These are phyloP conservation scores for Planoprotostelium fungivorum DNA, from an alignment of 78 protist genomes.

Conservation along the genomic window DNA sequence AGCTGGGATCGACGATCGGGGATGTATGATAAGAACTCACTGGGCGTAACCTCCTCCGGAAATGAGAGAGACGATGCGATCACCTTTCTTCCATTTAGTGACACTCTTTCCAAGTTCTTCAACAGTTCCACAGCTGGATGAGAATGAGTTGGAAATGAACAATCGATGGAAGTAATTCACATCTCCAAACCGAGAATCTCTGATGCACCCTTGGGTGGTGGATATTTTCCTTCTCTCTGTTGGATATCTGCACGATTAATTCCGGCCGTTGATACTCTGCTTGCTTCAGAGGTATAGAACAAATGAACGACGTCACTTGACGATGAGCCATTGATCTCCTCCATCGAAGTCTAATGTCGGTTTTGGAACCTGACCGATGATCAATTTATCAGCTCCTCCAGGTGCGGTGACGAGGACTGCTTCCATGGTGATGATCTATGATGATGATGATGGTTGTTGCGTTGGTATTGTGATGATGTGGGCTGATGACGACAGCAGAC, in stretches of 20 bases:
- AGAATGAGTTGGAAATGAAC: neutral
- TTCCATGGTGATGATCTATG: conserved; percentile 22
- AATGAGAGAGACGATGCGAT: conserved; percentile 7
- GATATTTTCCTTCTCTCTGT: conserved; percentile 54
- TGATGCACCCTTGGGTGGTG: conserved; percentile 66
- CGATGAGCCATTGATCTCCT: neutral
- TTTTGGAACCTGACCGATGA: conserved; percentile 8
- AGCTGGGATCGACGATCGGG: neutral
- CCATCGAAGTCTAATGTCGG: neutral
- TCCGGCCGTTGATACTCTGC: conserved; percentile 25
- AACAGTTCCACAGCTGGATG: neutral
- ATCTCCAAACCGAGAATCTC: conserved; percentile 58
- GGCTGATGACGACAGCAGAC: too few relatives aligned
- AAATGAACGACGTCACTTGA: neutral
- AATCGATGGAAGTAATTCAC: conserved; percentile 7
- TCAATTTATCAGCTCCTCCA: conserved; percentile 48
- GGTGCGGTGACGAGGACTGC: conserved; percentile 41
- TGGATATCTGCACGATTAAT: conserved; percentile 46
- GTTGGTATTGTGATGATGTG: too few relatives aligned
- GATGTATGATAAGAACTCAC: neutral
- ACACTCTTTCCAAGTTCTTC: neutral
- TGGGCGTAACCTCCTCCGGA: conserved; percentile 43
- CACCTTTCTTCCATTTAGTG: conserved; percentile 8
- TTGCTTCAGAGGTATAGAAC: neutral
- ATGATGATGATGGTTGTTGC: too few relatives aligned